These are phyloP conservation scores for Aspergillus spinulosporus DNA, from an alignment of 2,329 filamentous ascomycete genomes.

Conservation along the genomic window DNA sequence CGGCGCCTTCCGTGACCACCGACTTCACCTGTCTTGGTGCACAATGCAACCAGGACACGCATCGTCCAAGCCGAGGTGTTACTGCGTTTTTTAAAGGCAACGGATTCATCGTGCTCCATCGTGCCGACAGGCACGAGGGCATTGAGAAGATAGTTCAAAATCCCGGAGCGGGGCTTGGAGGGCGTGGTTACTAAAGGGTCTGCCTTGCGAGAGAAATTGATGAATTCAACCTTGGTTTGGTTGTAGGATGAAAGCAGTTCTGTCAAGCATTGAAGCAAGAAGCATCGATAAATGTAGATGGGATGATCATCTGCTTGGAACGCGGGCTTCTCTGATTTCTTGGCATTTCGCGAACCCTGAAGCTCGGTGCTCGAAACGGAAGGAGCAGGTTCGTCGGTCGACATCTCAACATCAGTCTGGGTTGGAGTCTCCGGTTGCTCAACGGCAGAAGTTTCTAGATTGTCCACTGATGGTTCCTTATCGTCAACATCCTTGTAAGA, in stretches of 20 bases:
- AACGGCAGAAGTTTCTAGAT: conserved; percentile 29
- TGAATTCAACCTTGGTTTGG: conserved; percentile 94
- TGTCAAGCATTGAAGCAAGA: conserved; percentile 85
- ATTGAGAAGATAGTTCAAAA: conserved; percentile 90
- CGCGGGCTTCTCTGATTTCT: conserved; percentile 67
- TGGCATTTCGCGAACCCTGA: conserved; percentile 45
- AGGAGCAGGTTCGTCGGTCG: conserved; percentile 39
- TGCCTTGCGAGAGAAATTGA: conserved; percentile 95
- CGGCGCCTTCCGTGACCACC: conserved; percentile 59
- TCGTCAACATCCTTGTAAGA: conserved; percentile 93
- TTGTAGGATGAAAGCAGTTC: conserved; percentile 92
- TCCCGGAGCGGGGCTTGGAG: conserved; percentile 87
- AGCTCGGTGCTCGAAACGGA: conserved; percentile 35
- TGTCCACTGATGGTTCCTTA: conserved; percentile 58
- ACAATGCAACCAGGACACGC: conserved; percentile 80
- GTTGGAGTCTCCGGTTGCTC: conserved; percentile 37
- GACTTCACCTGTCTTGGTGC: conserved; percentile 82
- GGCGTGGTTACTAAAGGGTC: conserved; percentile 81
- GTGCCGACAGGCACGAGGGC: conserved; percentile 69
- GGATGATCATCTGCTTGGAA: conserved; percentile 94
- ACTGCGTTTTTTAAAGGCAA: conserved; percentile 77
- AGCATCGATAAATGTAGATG: conserved; percentile 95
- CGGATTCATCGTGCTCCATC: conserved; percentile 70
- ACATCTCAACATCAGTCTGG: conserved; percentile 54
- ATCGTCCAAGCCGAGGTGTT: conserved; percentile 85